Conservation (phyloP, 495 filamentous ascomycete genomes). For the Saxispiralis lemnorum region DNA sequence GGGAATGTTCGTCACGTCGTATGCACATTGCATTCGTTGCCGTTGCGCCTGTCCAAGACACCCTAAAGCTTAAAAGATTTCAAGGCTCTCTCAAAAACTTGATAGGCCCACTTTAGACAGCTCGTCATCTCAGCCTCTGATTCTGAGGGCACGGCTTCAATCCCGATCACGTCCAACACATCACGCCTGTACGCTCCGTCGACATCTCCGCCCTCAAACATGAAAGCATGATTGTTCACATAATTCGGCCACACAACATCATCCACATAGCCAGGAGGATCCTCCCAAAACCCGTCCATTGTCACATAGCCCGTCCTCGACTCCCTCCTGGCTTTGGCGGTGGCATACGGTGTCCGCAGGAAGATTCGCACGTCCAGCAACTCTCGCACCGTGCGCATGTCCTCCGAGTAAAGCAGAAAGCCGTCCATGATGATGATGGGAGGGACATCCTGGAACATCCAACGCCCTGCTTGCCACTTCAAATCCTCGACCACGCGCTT, state of each 20-base stretch:
- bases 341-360: conserved; percentile 40
- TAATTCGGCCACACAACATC: conserved; percentile 92
- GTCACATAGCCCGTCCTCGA: conserved; percentile 73
- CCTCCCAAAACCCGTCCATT: conserved; percentile 70
- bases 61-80: conserved; percentile 1
- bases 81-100: conserved; percentile 11
- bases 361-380: conserved; percentile 61
- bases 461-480: conserved; percentile 6
- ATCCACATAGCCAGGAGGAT: conserved; percentile 88
- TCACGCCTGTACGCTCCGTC: conserved; percentile 32
- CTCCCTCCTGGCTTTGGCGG: conserved; percentile 50
- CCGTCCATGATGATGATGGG: conserved; percentile 57
- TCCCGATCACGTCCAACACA: conserved; percentile 28
- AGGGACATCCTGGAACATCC: conserved; percentile 10
- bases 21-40: too few relatives aligned
- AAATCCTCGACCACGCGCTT: conserved; percentile 12
- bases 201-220: conserved; percentile 51
- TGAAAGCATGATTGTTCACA: conserved; percentile 53
- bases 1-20: too few relatives aligned
- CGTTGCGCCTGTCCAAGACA: too few relatives aligned
- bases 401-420: conserved; percentile 52
- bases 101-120: conserved; percentile 20
- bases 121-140: conserved; percentile 17
- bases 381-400: conserved; percentile 28
- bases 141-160: conserved; percentile 23